Percentiles rank a stretch among this genome's conserved stretches.
These are phyloP conservation scores for Pythium graminicola DNA, from an alignment of 352 stramenopile species.

Conservation along the genomic window DNA sequence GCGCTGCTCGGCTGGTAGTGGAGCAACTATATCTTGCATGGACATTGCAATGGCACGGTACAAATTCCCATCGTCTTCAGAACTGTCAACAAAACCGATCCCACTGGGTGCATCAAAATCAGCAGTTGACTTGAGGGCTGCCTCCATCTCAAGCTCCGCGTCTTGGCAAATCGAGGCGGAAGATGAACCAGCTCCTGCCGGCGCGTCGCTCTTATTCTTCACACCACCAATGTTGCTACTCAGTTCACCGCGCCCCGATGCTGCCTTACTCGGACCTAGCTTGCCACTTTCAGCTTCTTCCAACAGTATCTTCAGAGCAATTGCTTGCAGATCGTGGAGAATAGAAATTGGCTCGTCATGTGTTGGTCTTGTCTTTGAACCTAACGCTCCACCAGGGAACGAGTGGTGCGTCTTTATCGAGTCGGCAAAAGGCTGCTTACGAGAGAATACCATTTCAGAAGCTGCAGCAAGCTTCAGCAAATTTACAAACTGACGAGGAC, in stretches of 20 bases:
- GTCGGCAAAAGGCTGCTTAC: conserved; percentile 9
- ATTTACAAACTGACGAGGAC: conserved; percentile 68
- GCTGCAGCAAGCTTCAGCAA: conserved; percentile 77
- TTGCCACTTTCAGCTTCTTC: conserved; percentile 46
- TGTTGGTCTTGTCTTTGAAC: background rate
- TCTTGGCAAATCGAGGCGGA: background rate
- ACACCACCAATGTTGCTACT: background rate
- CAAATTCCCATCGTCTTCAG: conserved; percentile 27
- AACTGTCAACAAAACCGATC: conserved; percentile 3
- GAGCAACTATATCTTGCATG: conserved; percentile 23
- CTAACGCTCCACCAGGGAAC: background rate
- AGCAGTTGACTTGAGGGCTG: background rate
- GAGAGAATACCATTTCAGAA: conserved; percentile 62
- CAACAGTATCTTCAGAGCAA: conserved; percentile 46
- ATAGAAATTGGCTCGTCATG: conserved; percentile 35
- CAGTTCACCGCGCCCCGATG: conserved; percentile 6
- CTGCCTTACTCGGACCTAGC: conserved; percentile 12
- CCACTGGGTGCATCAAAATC: background rate
- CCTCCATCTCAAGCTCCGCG: background rate
- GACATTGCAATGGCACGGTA: conserved; percentile 39
- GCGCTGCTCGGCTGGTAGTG: background rate
- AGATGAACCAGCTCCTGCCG: background rate
- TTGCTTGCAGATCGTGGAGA: conserved; percentile 40
- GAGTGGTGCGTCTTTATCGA: conserved; percentile 1
- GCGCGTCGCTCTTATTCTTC: background rate